Conservation (phyloP, 2,329 filamentous ascomycete genomes). For the Annulohypoxylon truncatum region DNA sequence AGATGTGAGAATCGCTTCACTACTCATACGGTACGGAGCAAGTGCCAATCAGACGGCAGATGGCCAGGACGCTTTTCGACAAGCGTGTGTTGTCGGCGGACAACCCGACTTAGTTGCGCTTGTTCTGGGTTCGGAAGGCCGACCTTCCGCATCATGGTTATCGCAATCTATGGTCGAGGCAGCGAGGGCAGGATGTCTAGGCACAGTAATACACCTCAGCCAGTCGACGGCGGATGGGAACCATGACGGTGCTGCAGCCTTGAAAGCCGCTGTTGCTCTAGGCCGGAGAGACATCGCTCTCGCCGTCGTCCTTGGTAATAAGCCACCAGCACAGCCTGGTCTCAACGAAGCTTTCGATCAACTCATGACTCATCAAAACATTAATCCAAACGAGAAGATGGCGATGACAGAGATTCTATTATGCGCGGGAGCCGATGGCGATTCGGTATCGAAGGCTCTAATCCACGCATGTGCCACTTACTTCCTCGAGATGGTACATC, state of each 20-base stretch:
- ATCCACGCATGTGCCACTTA: slow-evolving; percentile 61
- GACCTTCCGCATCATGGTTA: slow-evolving; percentile 56
- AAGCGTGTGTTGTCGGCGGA: slow-evolving; percentile 60
- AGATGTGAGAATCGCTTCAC: slow-evolving; percentile 58
- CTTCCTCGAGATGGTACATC: slow-evolving; percentile 65
- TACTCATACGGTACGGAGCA: slow-evolving; percentile 64
- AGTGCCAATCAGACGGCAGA: slow-evolving; percentile 60
- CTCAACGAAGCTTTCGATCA: slow-evolving; percentile 64
- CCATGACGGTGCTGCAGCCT: slow-evolving; percentile 62
- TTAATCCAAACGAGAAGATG: slow-evolving; percentile 62
- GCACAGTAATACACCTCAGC: slow-evolving; percentile 63
- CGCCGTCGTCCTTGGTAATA: slow-evolving; percentile 64
- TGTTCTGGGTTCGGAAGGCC: slow-evolving; percentile 62
- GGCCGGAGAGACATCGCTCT: slow-evolving; percentile 66
- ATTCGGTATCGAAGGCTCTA: slow-evolving; percentile 61
- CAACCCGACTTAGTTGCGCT: slow-evolving; percentile 60
- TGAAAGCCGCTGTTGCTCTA: slow-evolving; percentile 61
- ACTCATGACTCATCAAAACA: slow-evolving; percentile 59
- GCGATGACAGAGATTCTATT: slow-evolving; percentile 66
- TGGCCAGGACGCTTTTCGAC: slow-evolving; percentile 65
- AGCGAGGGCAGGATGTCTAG: slow-evolving; percentile 60
- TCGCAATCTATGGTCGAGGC: slow-evolving; percentile 66
- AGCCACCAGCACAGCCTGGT: slow-evolving; percentile 60
- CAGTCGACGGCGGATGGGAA: slow-evolving; percentile 65
- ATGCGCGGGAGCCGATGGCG: slow-evolving; percentile 67